These are phyloP conservation scores for Phytopythium mirpurense DNA, from an alignment of 352 stramenopile genomes.

Conservation along the genomic window DNA sequence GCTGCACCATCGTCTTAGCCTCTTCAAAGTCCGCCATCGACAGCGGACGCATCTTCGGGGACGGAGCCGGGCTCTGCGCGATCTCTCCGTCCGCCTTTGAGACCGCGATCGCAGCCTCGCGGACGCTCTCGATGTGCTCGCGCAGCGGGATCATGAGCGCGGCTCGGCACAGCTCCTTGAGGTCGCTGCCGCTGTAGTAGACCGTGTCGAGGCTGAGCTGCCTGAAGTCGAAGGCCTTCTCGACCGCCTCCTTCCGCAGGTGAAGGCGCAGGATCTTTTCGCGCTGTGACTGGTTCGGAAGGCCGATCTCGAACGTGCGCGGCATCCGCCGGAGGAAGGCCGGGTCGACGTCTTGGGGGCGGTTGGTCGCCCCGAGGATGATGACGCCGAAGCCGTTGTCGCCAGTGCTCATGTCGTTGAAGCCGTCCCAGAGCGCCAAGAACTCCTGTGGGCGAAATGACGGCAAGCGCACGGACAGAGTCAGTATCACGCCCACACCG, in stretches of 20 bases:
- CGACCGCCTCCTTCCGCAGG: conserved; percentile 84
- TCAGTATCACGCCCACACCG: not conserved
- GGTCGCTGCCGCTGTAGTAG: conserved; percentile 95
- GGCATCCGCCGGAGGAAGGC: conserved; percentile 95
- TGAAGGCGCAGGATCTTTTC: conserved; percentile 94
- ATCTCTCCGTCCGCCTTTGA: conserved; percentile 19
- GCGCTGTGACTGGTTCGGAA: conserved; percentile 85
- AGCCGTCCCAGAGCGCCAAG: conserved; percentile 97
- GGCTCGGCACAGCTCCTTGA: conserved; percentile 88
- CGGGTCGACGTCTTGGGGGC: conserved; percentile 86
- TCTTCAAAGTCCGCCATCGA: conserved; percentile 84
- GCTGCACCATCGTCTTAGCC: conserved; percentile 78
- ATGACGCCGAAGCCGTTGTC: conserved; percentile 89
- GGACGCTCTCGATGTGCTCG: conserved; percentile 72
- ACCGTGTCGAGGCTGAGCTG: conserved; percentile 82
- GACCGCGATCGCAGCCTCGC: conserved; percentile 30
- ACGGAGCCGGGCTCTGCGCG: conserved; percentile 5
- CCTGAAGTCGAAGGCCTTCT: conserved; percentile 68
- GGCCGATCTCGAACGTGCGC: conserved; percentile 92
- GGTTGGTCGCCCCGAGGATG: conserved; percentile 96
- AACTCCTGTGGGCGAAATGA: conserved; percentile 78
- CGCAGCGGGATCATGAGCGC: conserved; percentile 85
- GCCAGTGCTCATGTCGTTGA: conserved; percentile 76
- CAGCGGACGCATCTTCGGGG: conserved; percentile 58
- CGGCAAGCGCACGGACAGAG: not conserved